A percentile compares a stretch with the other conserved stretches of the same genome.
Conservation (phyloP, 139 green algal genomes). For the Monoraphidium neglectum region DNA sequence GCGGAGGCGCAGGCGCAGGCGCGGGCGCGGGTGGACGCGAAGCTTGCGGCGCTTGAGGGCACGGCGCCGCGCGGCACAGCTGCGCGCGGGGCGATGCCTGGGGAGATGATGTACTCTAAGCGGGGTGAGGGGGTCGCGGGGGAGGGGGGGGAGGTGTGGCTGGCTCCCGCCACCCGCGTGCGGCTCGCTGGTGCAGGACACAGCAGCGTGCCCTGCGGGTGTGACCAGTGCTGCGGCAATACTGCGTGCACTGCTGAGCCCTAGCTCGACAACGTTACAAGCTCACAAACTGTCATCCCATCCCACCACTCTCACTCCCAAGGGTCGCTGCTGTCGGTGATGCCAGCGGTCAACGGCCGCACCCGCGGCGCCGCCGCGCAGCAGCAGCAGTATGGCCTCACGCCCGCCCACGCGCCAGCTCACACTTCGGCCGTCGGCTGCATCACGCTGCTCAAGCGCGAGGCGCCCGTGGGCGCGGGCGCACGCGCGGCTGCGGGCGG, state of each 20-base stretch:
- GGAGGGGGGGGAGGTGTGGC: background rate
- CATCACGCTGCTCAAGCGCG: background rate
- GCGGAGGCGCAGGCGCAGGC: background rate
- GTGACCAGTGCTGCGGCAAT: background rate
- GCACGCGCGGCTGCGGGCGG: background rate
- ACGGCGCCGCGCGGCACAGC: background rate
- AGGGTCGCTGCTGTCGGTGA: too few relatives aligned
- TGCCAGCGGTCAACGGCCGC: too few relatives aligned
- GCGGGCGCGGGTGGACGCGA: background rate
- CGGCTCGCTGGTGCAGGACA: background rate
- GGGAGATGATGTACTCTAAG: background rate
- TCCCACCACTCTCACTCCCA: too few relatives aligned
- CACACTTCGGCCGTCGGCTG: background rate
- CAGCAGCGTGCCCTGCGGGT: background rate
- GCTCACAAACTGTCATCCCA: too few relatives aligned
- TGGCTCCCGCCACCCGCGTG: background rate
- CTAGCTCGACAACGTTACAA: too few relatives aligned
- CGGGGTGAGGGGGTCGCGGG: background rate
- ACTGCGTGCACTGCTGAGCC: too few relatives aligned
- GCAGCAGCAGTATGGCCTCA: background rate
- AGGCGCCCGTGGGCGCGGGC: background rate
- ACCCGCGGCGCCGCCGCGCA: background rate
- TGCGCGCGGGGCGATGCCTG: background rate
- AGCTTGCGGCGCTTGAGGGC: background rate
- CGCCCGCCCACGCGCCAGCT: background rate